Evolutionary conservation across 176 grass and related monocot species (phyloP), one percentile per base, ranked within the genome.

Genomic region (Olyra latifolia): DNA sequence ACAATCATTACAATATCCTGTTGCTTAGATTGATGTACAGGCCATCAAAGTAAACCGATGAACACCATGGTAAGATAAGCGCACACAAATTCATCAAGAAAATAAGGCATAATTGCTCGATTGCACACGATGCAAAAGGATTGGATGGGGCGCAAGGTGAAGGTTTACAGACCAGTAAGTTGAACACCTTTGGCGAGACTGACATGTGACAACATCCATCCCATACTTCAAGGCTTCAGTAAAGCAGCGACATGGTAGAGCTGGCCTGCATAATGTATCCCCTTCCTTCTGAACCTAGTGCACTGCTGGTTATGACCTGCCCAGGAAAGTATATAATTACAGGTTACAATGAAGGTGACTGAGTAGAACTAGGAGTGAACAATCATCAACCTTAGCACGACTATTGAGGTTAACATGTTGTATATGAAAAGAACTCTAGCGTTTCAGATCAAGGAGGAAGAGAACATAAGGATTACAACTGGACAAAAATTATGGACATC

Each of bases 401-500:
- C 32, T 19, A 3, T 2, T 43, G 9, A 25, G 12, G 42, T 67
- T 22, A 58, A 39, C 3, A 13, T 62, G 23, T 72, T 3, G 7
- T 7, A 24, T 39, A 48, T 35, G 20, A 16, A 63, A 75, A 4
- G 19, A 63, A 7, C 5, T 29, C 35, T 56, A 23, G 27, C 28
- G 6, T 71, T 62, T 77, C 54, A 29, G 30, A 9, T 55, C 28
- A 35, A 15, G 11, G 42, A 79, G 6, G 6, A 40, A 52, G 6
- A 56, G 39, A 60, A 58, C 19, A 27, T 0, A 16, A 59, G 0
- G 48, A 39, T 28, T 83, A 38, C 28, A 66, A 42, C 42, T 17
- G 29, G 10, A 15, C 30, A 43, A 73, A 79, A 80, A 43, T 50
- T 29, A 66, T 29, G 38, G 19, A 66, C 69, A 60, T 68, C 80